phyloP scores from a whole-genome alignment of 495 filamentous ascomycete genomes.

The Clohesyomyces aquaticus region DNA sequence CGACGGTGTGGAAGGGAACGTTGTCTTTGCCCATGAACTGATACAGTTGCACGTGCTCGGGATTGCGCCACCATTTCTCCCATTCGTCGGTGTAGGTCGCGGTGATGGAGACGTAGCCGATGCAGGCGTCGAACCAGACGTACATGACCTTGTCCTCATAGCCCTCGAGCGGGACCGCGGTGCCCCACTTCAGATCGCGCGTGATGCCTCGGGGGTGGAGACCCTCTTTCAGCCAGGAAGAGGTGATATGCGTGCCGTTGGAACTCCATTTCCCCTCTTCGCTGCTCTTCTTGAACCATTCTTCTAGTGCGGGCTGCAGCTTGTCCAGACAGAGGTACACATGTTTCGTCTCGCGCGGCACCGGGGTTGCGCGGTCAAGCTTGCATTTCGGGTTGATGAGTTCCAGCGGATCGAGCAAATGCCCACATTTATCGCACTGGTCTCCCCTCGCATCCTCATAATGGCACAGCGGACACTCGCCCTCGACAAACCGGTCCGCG shows the following conservation, averaged over 20 bases:
- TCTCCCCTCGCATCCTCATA: slow-evolving; percentile 83
- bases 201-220: slow-evolving; percentile 85
- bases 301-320: slow-evolving; percentile 70
- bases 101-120: slow-evolving; percentile 94
- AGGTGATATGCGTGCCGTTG: slow-evolving; percentile 64
- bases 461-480: slow-evolving; percentile 78
- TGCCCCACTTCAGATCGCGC: slow-evolving; percentile 90
- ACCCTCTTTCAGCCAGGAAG: slow-evolving; percentile 79
- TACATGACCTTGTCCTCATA: slow-evolving; percentile 89
- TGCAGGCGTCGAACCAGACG: slow-evolving; percentile 98
- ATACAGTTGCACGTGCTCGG: slow-evolving; percentile 84
- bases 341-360: slow-evolving; percentile 70
- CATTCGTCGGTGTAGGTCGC: slow-evolving; percentile 89
- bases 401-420: slow-evolving; percentile 77
- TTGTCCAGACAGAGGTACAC: slow-evolving; percentile 81
- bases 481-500: slow-evolving; percentile 92
- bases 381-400: slow-evolving; percentile 69
- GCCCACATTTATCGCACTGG: slow-evolving; percentile 82
- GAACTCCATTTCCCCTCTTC: slow-evolving; percentile 72
- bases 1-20: slow-evolving; percentile 87
- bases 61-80: slow-evolving; percentile 95
- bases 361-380: slow-evolving; percentile 77
- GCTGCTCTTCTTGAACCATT: slow-evolving; percentile 66
- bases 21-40: slow-evolving; percentile 99
- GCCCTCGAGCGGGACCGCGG: slow-evolving; percentile 58